Percentiles rank a stretch among this genome's conserved stretches.
phyloP scores from a whole-genome alignment of 371 early-diverging fungal genomes.

The Mortierella sp. region DNA sequence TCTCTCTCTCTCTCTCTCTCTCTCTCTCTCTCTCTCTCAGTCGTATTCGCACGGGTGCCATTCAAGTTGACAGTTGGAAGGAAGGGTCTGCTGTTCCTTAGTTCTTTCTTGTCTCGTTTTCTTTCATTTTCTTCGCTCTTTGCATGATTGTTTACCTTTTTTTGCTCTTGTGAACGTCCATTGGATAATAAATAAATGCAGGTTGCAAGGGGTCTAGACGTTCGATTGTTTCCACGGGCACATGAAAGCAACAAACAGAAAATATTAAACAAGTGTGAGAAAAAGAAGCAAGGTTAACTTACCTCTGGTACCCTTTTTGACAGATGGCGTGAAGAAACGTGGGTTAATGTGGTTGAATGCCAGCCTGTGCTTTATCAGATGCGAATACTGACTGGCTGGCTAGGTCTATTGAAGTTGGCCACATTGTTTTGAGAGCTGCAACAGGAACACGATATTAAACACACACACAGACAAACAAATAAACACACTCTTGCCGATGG shows the following conservation, averaged over 20 bases:
- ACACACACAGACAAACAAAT: too few relatives aligned
- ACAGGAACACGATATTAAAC: too few relatives aligned
- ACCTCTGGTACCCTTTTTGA: background rate
- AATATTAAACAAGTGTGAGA: background rate
- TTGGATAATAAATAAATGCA: background rate
- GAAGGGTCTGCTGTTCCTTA: background rate
- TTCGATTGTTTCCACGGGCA: background rate
- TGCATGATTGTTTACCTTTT: background rate
- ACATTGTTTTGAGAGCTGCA: background rate
- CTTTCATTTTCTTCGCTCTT: background rate
- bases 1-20: background rate
- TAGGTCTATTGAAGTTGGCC: background rate
- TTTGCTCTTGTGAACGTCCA: background rate
- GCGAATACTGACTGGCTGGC: background rate
- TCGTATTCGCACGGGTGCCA: background rate
- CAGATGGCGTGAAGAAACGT: background rate
- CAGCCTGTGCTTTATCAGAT: slow-evolving; percentile 7
- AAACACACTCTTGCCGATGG: background rate
- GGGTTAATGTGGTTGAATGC: background rate
- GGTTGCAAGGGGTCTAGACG: background rate
- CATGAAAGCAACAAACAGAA: background rate
- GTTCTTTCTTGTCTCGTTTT: too few relatives aligned
- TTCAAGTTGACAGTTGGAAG: background rate
- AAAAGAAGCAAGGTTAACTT: background rate
- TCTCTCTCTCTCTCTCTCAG: background rate